These are phyloP conservation scores for Aureobasidium sp. DNA, from an alignment of 2,329 filamentous ascomycete species.

Conservation along the genomic window DNA sequence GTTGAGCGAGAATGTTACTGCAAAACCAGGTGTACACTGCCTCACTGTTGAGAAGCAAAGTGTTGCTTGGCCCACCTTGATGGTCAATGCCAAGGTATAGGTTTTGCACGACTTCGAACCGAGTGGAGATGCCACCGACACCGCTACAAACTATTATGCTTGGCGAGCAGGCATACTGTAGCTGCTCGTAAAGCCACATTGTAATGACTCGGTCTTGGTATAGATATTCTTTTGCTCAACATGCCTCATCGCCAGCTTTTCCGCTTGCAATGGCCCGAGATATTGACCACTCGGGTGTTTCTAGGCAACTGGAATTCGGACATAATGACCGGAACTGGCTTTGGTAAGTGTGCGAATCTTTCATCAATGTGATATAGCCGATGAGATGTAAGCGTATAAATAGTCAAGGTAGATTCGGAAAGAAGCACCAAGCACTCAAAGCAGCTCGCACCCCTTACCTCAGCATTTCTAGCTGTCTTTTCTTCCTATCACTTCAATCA, in stretches of 20 bases:
- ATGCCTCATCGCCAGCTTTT: not conserved
- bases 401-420: not conserved
- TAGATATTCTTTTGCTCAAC: not conserved
- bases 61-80: constrained; percentile 12
- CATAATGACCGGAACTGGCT: not conserved
- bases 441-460: not conserved
- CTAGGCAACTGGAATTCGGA: not conserved
- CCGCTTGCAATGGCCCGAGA: not conserved
- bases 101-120: not conserved
- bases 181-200: not conserved
- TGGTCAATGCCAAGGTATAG: constrained; percentile 11
- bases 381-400: not conserved
- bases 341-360: not conserved
- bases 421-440: constrained; percentile 1
- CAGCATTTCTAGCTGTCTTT: not conserved
- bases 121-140: not conserved
- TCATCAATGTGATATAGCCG: not conserved
- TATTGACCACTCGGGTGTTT: constrained; percentile 6
- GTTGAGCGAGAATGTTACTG: not conserved
- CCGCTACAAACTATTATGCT: not conserved
- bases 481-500: not conserved
- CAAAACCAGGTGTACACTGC: not conserved
- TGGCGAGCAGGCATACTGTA: not conserved
- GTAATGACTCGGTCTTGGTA: not conserved
- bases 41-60: constrained; percentile 2